phyloP scores from a whole-genome alignment of 2,329 filamentous ascomycete genomes.

The Trichoderma semiorbis region DNA sequence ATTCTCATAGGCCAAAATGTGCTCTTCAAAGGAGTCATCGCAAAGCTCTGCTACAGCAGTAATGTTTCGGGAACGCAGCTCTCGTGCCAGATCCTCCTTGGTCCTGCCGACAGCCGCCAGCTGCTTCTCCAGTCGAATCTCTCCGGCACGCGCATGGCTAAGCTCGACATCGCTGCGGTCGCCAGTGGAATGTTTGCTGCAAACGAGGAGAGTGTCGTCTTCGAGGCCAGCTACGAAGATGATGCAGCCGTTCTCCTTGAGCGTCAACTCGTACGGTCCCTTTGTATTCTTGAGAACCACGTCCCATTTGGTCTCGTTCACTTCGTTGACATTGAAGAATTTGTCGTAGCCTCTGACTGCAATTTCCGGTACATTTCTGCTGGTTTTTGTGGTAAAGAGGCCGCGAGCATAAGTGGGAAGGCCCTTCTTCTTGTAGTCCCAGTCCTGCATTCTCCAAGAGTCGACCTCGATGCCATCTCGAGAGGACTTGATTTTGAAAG shows the following conservation, averaged over 20 bases:
- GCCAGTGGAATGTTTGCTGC: constrained; percentile 97
- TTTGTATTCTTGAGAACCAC: constrained; percentile 72
- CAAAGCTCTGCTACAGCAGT: constrained; percentile 95
- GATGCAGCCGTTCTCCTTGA: constrained; percentile 99
- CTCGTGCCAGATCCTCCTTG: constrained; percentile 70
- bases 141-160: constrained; percentile 83
- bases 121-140: constrained; percentile 77
- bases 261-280: constrained; percentile 89
- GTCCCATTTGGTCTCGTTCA: constrained; percentile 75
- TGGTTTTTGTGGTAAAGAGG: constrained; percentile 78
- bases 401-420: constrained; percentile 91
- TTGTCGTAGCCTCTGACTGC: constrained; percentile 93
- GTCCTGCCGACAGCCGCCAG: constrained; percentile 74
- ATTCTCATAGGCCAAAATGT: constrained; percentile 83
- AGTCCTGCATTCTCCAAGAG: constrained; percentile 92
- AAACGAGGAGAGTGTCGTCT: constrained; percentile 87
- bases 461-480: constrained; percentile 66
- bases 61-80: constrained; percentile 75
- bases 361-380: constrained; percentile 68
- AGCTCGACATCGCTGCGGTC: constrained; percentile 64
- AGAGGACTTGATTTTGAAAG: constrained; percentile 64
- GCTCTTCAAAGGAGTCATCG: constrained; percentile 94
- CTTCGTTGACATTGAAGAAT: constrained; percentile 93
- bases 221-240: constrained; percentile 93
- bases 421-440: constrained; percentile 86